Evolutionary conservation across 2,329 filamentous ascomycete genomes (phyloP).

Genomic region (Claviceps spartinae): DNA sequence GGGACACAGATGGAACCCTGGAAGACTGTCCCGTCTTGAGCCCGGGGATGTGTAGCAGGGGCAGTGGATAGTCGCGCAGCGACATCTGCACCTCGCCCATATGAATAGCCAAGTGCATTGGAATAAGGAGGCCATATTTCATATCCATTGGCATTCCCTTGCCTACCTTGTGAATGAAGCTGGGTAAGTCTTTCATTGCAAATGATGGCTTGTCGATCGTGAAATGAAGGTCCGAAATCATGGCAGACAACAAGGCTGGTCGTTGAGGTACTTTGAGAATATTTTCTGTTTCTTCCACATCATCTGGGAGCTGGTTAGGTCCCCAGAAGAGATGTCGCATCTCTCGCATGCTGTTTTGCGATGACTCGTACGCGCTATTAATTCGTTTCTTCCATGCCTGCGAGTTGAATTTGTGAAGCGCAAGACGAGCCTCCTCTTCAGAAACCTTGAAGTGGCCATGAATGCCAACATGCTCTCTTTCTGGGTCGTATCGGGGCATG

Average conservation of each 20-base stretch:
- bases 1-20: slow-evolving; percentile 64
- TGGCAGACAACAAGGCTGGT: slow-evolving; percentile 66
- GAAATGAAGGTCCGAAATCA: slow-evolving; percentile 75
- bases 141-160: slow-evolving; percentile 92
- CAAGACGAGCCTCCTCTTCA: slow-evolving; percentile 61
- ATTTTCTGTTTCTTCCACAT: slow-evolving; percentile 68
- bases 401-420: slow-evolving; percentile 67
- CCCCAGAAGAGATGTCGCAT: slow-evolving; percentile 73
- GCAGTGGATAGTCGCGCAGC: slow-evolving; percentile 84
- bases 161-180: slow-evolving; percentile 79
- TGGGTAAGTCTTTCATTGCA: slow-evolving; percentile 63
- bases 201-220: slow-evolving; percentile 88
- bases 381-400: slow-evolving; percentile 89
- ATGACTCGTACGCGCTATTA: slow-evolving; percentile 56
- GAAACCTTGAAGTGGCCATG: slow-evolving; percentile 60
- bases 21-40: slow-evolving; percentile 69
- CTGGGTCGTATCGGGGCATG: slow-evolving; percentile 62
- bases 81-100: slow-evolving; percentile 84
- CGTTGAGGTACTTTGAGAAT: slow-evolving; percentile 77
- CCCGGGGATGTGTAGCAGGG: slow-evolving; percentile 77
- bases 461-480: slow-evolving; percentile 50
- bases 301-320: slow-evolving; percentile 64
- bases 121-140: slow-evolving; percentile 78
- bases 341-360: slow-evolving; percentile 63
- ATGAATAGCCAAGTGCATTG: slow-evolving; percentile 76